Evolutionary conservation across 257 asterid genomes (phyloP).

Genomic region (Eucommia ulmoides): DNA sequence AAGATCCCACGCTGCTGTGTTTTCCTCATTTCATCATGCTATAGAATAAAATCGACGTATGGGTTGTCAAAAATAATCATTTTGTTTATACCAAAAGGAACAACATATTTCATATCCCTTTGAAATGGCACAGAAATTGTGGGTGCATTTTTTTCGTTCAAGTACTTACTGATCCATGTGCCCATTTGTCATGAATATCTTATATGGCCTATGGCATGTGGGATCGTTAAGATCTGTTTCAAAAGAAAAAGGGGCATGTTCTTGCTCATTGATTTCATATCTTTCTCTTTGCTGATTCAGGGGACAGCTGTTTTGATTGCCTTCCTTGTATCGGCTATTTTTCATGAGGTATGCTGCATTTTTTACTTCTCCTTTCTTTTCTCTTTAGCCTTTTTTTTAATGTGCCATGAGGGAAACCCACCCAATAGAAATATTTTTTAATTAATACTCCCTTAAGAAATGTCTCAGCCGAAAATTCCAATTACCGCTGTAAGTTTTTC

Average conservation of each 20-base stretch:
- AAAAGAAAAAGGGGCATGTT: not conserved
- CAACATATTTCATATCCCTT: too few relatives aligned
- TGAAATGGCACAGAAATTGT: not conserved
- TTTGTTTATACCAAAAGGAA: too few relatives aligned
- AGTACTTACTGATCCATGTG: not conserved
- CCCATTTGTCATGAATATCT: not conserved
- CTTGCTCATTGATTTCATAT: not conserved
- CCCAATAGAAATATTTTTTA: too few relatives aligned
- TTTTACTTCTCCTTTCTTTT: not conserved
- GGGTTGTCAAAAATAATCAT: too few relatives aligned
- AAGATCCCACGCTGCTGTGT: too few relatives aligned
- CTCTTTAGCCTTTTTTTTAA: not conserved
- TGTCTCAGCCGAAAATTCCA: too few relatives aligned
- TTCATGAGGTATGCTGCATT: constrained; percentile 69
- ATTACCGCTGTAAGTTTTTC: too few relatives aligned
- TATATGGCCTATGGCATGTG: not conserved
- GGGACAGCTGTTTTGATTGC: constrained; percentile 67
- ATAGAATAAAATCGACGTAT: too few relatives aligned
- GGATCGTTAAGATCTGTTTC: not conserved
- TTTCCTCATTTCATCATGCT: too few relatives aligned
- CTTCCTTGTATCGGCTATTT: constrained; percentile 80
- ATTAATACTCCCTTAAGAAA: too few relatives aligned
- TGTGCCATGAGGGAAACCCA: too few relatives aligned
- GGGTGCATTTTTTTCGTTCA: not conserved
- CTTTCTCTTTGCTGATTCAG: constrained; percentile 27